A percentile compares a stretch with the other conserved stretches of the same genome.
These are phyloP conservation scores for Singerocomus inundabilis DNA, from an alignment of 1,284 basidiomycete genomes.

Conservation along the genomic window DNA sequence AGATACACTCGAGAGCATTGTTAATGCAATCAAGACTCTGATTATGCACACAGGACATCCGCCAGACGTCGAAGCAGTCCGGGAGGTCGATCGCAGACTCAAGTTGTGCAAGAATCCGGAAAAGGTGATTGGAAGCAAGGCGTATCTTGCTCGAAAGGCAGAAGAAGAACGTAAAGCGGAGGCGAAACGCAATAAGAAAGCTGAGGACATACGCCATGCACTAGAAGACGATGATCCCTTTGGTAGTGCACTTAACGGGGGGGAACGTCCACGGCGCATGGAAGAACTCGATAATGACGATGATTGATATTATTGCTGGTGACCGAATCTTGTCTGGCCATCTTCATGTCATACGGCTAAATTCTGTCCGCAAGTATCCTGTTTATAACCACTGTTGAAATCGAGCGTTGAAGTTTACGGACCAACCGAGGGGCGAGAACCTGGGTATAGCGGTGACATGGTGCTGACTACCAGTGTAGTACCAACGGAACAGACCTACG, in stretches of 20 bases:
- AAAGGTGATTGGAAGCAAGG: slow-evolving; percentile 83
- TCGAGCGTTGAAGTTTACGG: no score
- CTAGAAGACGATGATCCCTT: slow-evolving; percentile 63
- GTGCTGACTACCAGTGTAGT: no score
- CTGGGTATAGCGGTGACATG: no score
- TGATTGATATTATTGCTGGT: slow-evolving; percentile 21
- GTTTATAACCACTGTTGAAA: no score
- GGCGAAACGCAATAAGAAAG: slow-evolving; percentile 66
- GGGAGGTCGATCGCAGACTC: slow-evolving; percentile 82
- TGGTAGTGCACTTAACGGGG: slow-evolving; percentile 47
- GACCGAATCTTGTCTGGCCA: neutral
- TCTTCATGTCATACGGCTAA: neutral
- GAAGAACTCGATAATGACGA: slow-evolving; percentile 56
- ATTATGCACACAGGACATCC: slow-evolving; percentile 58
- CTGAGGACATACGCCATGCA: slow-evolving; percentile 49
- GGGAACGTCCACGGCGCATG: slow-evolving; percentile 22
- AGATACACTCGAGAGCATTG: slow-evolving; percentile 38
- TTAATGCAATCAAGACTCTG: slow-evolving; percentile 56
- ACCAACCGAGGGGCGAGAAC: no score
- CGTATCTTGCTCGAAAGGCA: slow-evolving; percentile 65
- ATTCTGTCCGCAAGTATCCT: no score
- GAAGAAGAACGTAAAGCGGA: slow-evolving; percentile 64
- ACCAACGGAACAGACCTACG: no score
- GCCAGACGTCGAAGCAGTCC: slow-evolving; percentile 79
- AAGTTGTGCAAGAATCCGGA: slow-evolving; percentile 91